Base-by-base conservation (phyloP, 371 early-diverging fungal species). In the Syncephalastrum contaminatum region DNA sequence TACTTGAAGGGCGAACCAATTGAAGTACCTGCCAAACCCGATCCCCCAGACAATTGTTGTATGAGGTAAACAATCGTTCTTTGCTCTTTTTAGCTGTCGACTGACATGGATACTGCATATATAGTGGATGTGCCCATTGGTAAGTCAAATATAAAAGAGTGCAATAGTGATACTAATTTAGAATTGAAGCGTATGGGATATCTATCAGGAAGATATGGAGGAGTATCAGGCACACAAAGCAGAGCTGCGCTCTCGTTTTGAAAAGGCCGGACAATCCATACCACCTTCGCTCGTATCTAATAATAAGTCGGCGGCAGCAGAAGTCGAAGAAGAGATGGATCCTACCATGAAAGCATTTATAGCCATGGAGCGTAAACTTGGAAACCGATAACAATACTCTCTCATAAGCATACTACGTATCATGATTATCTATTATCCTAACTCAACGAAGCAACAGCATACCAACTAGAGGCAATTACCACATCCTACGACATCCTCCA, bases 181-280 rank as follows among this genome's bases (percentile, higher is more conserved):
- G 8, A 4, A 36, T 8, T 45, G 4, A 55, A 75, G 76, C 55
- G 76, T 76, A 10, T 76, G 76, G 76, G 76, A 76, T 56, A 49
- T 76, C 18, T 76, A 76, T 48, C 61, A 66, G 48, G 76, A 70
- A 48, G 76, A 76, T 15, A 76, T 76, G 57, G 73, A 72, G 24
- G 70, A 68, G 18, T 76, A 68, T 56, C 47, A 43, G 44, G 54
- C 45, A 20, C 50, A 63, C 22, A 76, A 66, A 50, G 30, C 53
- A 24, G 53, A 53, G 12, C 39, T 76, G 3, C 65, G 62, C 21
- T 19, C 64, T 6, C 25, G 50, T 54, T 70, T 76, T 48, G 41
- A 51, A 27, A 46, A 64, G 2, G 69, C 66, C 19, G 60, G 63
- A 1, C 64, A 66, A 15, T 41, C 54, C 3, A 12, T 76, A 36